Base-by-base conservation (phyloP, 352 stramenopile genomes). In the Phytophthora sansomeana region DNA sequence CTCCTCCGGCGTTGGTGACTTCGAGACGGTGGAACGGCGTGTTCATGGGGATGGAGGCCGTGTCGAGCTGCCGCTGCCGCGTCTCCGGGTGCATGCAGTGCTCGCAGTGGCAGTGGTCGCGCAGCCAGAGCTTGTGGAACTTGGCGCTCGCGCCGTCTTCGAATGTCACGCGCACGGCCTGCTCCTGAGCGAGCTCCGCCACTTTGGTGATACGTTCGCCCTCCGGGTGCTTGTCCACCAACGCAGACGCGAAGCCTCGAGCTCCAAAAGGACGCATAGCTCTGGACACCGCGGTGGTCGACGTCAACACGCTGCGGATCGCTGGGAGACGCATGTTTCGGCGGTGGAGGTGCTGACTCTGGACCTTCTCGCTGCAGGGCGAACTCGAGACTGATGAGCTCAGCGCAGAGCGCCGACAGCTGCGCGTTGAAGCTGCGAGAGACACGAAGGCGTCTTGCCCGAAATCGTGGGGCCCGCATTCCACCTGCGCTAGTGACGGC, bases 121-220 rank as follows among this genome's bases (percentile, higher is more conserved):
- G 87, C 60, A 96, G 78, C 87, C 87, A 95, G 43, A 91, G 81
- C 64, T 90, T 93, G 69, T 94, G 87, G 70, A 95, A 95, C 53
- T 83, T 89, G 50, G 87, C 83, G 32, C 72, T 82, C 42, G 87
- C 82, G 36, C 87, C 87, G 70, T 95, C 87, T 26, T 86, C 68
- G 79, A 89, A 95, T 39, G 80, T 91, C 36, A 95, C 73, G 39
- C 72, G 65, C 47, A 95, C 73, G 2, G 87, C 85, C 33, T 73
- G 58, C 46, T 89, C 79, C 19, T 57, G 58, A 5, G 36, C 58
- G n/a, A 91, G 67, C 26, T 93, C 74, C 58, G 85, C 73, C 36
- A 89, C 84, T 60, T 72, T 72, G 32, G 60, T 60, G 33, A 87
- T 36, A 29, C 64, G 61, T 30, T 77, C 59, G 58, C 30, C 39